A percentile compares a stretch with the other conserved stretches of the same genome.
Conservation (phyloP, 805 yeast genomes). For the Candida mattraensis region DNA sequence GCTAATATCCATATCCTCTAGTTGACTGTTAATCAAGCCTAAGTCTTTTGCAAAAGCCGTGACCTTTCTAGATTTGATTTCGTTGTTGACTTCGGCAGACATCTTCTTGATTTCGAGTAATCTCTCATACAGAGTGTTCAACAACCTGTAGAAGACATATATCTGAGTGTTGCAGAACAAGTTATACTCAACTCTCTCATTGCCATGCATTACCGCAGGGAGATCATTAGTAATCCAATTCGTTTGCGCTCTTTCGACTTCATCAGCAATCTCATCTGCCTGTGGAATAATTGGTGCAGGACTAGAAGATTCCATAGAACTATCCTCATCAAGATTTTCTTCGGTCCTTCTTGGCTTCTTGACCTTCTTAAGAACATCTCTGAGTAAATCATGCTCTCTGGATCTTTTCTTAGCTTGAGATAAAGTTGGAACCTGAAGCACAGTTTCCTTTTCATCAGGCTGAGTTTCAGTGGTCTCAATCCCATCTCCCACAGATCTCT, state of each 20-base stretch:
- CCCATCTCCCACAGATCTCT: conserved; percentile 33
- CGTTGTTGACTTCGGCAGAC: conserved; percentile 70
- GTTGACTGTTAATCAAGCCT: conserved; percentile 74
- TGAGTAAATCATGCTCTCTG: conserved; percentile 56
- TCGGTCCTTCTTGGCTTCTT: conserved; percentile 31
- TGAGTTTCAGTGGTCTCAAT: conserved; percentile 23
- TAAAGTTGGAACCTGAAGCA: conserved; percentile 21
- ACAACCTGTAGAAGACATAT: conserved; percentile 84
- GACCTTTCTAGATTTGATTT: conserved; percentile 59
- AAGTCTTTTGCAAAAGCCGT: conserved; percentile 86
- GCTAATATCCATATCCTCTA: conserved; percentile 76
- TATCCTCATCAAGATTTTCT: conserved; percentile 24
- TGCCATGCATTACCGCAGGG: conserved; percentile 26
- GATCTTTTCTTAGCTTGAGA: conserved; percentile 44
- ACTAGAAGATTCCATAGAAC: conserved; percentile 14
- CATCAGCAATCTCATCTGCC: conserved; percentile 27
- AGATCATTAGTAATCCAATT: conserved; percentile 36
- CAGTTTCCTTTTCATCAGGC: conserved; percentile 23
- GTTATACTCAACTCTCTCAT: conserved; percentile 59
- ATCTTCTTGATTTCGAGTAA: conserved; percentile 72
- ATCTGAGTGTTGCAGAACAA: conserved; percentile 86
- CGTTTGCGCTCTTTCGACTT: conserved; percentile 33
- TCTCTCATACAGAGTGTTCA: conserved; percentile 79
- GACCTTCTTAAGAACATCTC: conserved; percentile 55
- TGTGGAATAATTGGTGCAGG: conserved; percentile 11